phyloP scores from a whole-genome alignment of 1,284 basidiomycete genomes.

The Ustilago shanxiensis region DNA sequence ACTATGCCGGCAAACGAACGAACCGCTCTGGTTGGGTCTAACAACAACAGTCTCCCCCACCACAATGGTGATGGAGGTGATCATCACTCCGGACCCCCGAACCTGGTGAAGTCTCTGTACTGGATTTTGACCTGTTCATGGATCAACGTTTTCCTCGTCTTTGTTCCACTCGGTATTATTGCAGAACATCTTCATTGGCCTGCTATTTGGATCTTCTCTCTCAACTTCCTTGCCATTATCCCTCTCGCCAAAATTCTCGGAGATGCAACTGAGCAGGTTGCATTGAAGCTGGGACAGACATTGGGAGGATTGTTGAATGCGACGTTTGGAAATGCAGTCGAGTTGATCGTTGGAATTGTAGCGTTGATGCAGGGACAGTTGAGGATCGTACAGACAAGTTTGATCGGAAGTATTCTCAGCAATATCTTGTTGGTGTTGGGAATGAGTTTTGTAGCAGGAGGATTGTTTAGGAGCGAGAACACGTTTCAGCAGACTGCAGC shows the following conservation, averaged over 20 bases:
- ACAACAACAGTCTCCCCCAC: slow-evolving; percentile 24
- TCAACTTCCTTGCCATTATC: slow-evolving; percentile 69
- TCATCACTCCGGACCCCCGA: slow-evolving; percentile 15
- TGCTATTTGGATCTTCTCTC: slow-evolving; percentile 61
- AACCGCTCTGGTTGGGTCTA: slow-evolving; percentile 30
- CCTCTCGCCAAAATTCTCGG: slow-evolving; percentile 69
- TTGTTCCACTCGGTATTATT: slow-evolving; percentile 67
- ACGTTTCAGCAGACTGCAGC: slow-evolving; percentile 68
- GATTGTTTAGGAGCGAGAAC: slow-evolving; percentile 64
- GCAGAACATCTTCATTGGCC: slow-evolving; percentile 65
- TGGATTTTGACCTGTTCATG: slow-evolving; percentile 65
- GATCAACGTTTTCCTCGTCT: slow-evolving; percentile 66
- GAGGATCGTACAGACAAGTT: slow-evolving; percentile 66
- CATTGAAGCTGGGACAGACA: slow-evolving; percentile 64
- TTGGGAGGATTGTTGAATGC: slow-evolving; percentile 68
- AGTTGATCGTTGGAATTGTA: slow-evolving; percentile 74
- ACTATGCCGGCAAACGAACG: slow-evolving; percentile 48
- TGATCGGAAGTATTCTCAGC: slow-evolving; percentile 67
- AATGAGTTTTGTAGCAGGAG: slow-evolving; percentile 68
- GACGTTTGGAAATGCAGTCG: slow-evolving; percentile 69
- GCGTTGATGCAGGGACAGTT: slow-evolving; percentile 80
- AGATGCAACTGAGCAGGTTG: slow-evolving; percentile 68
- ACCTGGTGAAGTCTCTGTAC: slow-evolving; percentile 50
- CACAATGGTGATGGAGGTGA: slow-evolving; percentile 24
- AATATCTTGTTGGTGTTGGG: slow-evolving; percentile 69